Evolutionary conservation across 495 filamentous ascomycete genomes (phyloP).

Genomic region (Penicillium canariense): DNA sequence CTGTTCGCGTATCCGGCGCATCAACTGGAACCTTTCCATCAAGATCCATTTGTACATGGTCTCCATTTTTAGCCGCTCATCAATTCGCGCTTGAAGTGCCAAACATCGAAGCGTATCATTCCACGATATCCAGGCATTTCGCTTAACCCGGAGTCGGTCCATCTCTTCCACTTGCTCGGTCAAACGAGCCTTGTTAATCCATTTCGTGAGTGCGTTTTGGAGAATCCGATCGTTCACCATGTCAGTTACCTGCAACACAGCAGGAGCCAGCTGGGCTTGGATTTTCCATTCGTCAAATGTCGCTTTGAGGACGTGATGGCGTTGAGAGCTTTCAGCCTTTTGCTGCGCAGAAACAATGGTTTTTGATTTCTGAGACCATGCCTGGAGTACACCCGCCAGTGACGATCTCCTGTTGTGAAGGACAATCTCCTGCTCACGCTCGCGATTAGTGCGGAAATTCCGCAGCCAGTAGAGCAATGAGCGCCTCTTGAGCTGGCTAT

Average conservation of each 20-base stretch:
- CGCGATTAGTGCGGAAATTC: constrained; percentile 42
- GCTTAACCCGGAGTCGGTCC: constrained; percentile 51
- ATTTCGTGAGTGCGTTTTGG: constrained; percentile 48
- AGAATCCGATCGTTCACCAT: constrained; percentile 50
- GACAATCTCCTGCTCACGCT: constrained; percentile 42
- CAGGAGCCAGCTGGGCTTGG: constrained; percentile 47
- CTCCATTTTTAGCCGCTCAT: constrained; percentile 58
- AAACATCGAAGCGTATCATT: constrained; percentile 61
- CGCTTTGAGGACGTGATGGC: constrained; percentile 28
- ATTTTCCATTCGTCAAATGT: constrained; percentile 40
- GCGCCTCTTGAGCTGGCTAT: constrained; percentile 45
- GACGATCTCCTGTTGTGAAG: constrained; percentile 26
- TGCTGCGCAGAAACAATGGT: constrained; percentile 27
- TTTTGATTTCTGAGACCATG: constrained; percentile 32
- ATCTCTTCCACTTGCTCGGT: constrained; percentile 54
- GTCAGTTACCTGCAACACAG: constrained; percentile 42
- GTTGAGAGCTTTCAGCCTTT: constrained; percentile 33
- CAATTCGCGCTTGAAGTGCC: constrained; percentile 50
- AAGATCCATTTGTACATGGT: constrained; percentile 65
- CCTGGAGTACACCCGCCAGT: constrained; percentile 29
- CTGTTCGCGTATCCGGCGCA: constrained; percentile 52
- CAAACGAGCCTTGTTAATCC: constrained; percentile 50
- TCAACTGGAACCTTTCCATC: constrained; percentile 51
- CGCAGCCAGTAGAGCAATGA: constrained; percentile 47
- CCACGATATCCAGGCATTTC: constrained; percentile 63